Base-by-base conservation (phyloP, 1,284 basidiomycete species). In the Ganoderma boninense region DNA sequence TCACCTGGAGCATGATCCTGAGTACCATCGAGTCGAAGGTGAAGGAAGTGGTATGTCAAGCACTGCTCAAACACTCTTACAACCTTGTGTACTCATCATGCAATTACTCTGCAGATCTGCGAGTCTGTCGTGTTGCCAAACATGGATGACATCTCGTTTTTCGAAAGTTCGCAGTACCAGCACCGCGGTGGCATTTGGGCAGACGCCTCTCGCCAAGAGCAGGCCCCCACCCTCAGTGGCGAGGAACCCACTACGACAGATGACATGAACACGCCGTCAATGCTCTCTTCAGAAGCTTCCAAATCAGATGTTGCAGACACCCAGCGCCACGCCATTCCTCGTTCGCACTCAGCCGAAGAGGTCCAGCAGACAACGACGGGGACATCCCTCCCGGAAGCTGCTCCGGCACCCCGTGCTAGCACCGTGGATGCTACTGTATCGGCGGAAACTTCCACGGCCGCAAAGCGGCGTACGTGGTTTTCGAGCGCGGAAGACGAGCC, bases 101-200 rank as follows among this genome's bases (percentile, higher is more conserved):
- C 32, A 62, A 26, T 5, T 54, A 62, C n/a, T 70, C 5, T 40
- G 60, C 77, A 97, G 96, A 93, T 98, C 64, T 88, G 90, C 76
- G 97, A 99, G 77, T 97, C 96, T 0, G 88, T 99, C 38, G 97
- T 99, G 13, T 83, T 97, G 76, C 98, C 98, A 10, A 96, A 98
- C 82, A 97, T 98, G 95, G 97, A 99, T 81, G 97, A 99, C 78
- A 92, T 98, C 69, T 88, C 97, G 3, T 99, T 97, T 87, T 99
- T 98, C 80, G 94, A 97, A 80, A 97, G 94, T 56, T 79, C 82
- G 0, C 78, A 82, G 5, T 89, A 90, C 70, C 77, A 82, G 56
- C 88, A 90, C 71, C 91, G 97, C 57, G 97, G 97, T 63, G 97
- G 97, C 2, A 95, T 99, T 73, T 99, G 94, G 88, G 87, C 91